Base-by-base conservation (phyloP, 495 filamentous ascomycete genomes). In the Penicillium dipodomyicola region DNA sequence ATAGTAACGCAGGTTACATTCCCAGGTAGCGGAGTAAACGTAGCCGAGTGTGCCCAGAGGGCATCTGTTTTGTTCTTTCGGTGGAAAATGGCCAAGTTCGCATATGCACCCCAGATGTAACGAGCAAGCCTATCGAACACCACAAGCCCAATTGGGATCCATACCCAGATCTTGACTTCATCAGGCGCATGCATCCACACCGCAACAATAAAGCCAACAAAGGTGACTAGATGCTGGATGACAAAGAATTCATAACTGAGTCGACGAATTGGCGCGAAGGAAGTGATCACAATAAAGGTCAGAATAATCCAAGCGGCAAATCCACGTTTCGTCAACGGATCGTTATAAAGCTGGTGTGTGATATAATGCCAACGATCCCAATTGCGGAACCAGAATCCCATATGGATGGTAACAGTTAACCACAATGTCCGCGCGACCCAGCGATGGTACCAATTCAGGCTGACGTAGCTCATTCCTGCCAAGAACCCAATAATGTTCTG, bases 371-470 rank as follows among this genome's bases (percentile, higher is more conserved):
- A 84, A 14, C 78, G 77, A 9, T 72, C 80, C 87, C 89, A 96
- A 39, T 83, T 79, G 12, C 77, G 69, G 56, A 87, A 85, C 70
- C 87, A 94, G 62, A 87, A 86, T 33, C 78, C 83, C 59, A 89
- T 82, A 62, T 96, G 91, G 7, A 93, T 79, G 1, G 88, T 87
- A 0, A 82, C 82, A 0, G 87, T 91, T 17, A 93, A 68, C 52
- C 91, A 85, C 63, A 94, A 77, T 35, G 83, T 88, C 17, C 91
- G 82, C 1, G 87, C 81, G 12, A 85, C 81, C 89, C 91, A 93
- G 54, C 90, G 79, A 65, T 96, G 91, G 50, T 91, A 79, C 90
- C 89, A 92, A 63, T 92, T 93, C 47, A 96, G 67, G 15, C 86
- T 77, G 71, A 91, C 87, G 57, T 94, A 84, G 52, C 84, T 85